Conservation (phyloP, 2,329 filamentous ascomycete species). For the Dothistroma septosporum region DNA sequence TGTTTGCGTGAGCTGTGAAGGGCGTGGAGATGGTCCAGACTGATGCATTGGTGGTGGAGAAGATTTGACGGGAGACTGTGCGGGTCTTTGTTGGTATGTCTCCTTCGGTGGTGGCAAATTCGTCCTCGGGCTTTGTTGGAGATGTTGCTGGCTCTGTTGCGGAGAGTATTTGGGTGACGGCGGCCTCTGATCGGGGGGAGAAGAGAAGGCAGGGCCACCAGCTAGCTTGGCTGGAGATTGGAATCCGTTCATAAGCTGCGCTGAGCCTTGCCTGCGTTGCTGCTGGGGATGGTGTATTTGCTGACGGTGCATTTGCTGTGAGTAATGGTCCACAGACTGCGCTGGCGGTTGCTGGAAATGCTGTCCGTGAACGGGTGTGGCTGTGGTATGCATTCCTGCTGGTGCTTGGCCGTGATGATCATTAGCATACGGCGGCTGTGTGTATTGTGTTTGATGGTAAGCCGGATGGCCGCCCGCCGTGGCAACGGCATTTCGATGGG, state of each 20-base stretch:
- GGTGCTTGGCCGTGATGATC: slow-evolving; percentile 10
- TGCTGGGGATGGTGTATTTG: slow-evolving; percentile 10
- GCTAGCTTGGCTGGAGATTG: slow-evolving; percentile 27
- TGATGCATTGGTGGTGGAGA: slow-evolving; percentile 22
- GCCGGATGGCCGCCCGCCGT: slow-evolving; percentile 25
- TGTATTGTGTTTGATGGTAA: slow-evolving; percentile 16
- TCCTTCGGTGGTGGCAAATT: slow-evolving; percentile 29
- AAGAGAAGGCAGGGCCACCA: slow-evolving; percentile 15
- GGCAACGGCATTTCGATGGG: slow-evolving; percentile 33
- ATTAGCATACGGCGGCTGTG: slow-evolving; percentile 7
- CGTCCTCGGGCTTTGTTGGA: slow-evolving; percentile 28
- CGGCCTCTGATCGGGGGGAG: slow-evolving; percentile 17
- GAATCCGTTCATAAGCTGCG: slow-evolving; percentile 32
- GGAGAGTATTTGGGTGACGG: slow-evolving; percentile 8
- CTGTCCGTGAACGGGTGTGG: slow-evolving; percentile 7
- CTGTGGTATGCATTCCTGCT: background rate
- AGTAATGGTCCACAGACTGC: background rate
- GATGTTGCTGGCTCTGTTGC: slow-evolving; percentile 7
- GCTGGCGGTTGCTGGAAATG: slow-evolving; percentile 13
- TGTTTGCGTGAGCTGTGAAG: slow-evolving; percentile 10
- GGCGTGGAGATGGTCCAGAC: slow-evolving; percentile 5
- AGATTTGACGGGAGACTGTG: slow-evolving; percentile 31
- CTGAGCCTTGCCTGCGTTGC: slow-evolving; percentile 21
- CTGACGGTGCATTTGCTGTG: background rate
- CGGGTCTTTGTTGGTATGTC: slow-evolving; percentile 15